Conservation (phyloP, 2,329 filamentous ascomycete species). For the Stachybotrys echinatus region DNA sequence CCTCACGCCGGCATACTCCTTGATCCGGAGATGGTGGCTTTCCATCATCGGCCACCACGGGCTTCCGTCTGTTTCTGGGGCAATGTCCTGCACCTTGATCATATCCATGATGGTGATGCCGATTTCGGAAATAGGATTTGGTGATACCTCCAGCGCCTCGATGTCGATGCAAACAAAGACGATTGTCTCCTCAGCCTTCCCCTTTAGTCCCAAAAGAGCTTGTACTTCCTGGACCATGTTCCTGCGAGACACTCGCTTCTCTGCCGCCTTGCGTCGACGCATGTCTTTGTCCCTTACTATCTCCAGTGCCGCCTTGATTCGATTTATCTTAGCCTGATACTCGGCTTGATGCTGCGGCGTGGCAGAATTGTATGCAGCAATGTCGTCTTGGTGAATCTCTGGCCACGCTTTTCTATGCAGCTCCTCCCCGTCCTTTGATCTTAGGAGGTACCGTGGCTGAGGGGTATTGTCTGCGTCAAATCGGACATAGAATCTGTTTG, state of each 20-base stretch:
- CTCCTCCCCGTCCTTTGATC: slow-evolving; percentile 37
- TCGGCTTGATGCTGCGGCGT: slow-evolving; percentile 3
- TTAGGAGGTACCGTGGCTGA: slow-evolving; percentile 63
- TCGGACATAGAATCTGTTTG: slow-evolving; percentile 51
- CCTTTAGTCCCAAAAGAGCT: slow-evolving; percentile 60
- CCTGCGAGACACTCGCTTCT: slow-evolving; percentile 44
- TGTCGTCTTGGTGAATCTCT: slow-evolving; percentile 28
- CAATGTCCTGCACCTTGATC: slow-evolving; percentile 38
- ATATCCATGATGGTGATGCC: slow-evolving; percentile 81
- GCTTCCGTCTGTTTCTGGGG: slow-evolving; percentile 56
- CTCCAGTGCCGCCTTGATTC: slow-evolving; percentile 32
- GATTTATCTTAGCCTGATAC: slow-evolving; percentile 15
- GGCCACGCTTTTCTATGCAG: slow-evolving; percentile 24
- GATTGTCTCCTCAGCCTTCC: slow-evolving; percentile 9
- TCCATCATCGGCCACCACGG: slow-evolving; percentile 66
- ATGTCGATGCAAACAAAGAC: slow-evolving; percentile 78
- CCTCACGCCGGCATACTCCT: slow-evolving; percentile 58
- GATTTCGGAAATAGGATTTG: slow-evolving; percentile 72
- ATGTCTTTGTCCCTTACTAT: neutral
- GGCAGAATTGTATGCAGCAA: slow-evolving; percentile 22
- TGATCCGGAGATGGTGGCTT: slow-evolving; percentile 70
- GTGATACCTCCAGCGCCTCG: slow-evolving; percentile 69
- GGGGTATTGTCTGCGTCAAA: slow-evolving; percentile 59
- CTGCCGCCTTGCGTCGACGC: slow-evolving; percentile 38
- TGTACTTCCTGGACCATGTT: slow-evolving; percentile 59